Evolutionary conservation across 371 early-diverging fungal genomes (phyloP), one percentile per base, ranked within the genome.

Genomic region (Circinella umbellata): DNA sequence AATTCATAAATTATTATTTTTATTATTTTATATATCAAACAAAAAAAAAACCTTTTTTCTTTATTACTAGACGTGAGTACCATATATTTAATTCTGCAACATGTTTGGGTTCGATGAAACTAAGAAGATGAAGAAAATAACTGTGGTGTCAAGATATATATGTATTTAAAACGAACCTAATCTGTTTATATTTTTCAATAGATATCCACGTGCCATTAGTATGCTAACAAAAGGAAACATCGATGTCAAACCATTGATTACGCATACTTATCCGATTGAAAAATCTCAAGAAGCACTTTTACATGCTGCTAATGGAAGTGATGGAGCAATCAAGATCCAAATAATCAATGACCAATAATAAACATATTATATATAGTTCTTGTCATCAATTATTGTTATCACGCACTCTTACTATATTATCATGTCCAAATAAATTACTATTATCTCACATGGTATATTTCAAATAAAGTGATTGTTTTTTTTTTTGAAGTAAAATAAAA

Each of bases 271-370:
- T 61, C 51, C 74, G 47, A 74, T 86, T 35, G 64, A 81, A 18
- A 76, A 82, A 17, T 69, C 81, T 3, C 37, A 81, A 14, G 67
- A 81, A 61, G 86, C 84, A 15, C 82, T 86, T 61, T 60, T 80
- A 61, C 84, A 81, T 42, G 84, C 80, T 11, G 71, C 65, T 53
- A 73, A 76, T 49, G 80, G 78, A 49, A 73, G 75, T 17, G 75
- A 78, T 57, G 80, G 80, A 36, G 80, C 83, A 18, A 78, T 86
- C 69, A 86, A 86, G 72, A 80, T 82, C 7, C 77, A 81, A 51
- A 84, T 86, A 55, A 39, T 70, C 8, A 51, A 51, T n/a, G 15
- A 8, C 15, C 51, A 51, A 17, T 14, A 17, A 14, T 51, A n/a
- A 47, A 15, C 47, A 27, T 27, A 27, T 27, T 27, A 27, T 27